Evolutionary conservation across 768 basidiomycete species (phyloP).

Genomic region (Tulasnella sp.): DNA sequence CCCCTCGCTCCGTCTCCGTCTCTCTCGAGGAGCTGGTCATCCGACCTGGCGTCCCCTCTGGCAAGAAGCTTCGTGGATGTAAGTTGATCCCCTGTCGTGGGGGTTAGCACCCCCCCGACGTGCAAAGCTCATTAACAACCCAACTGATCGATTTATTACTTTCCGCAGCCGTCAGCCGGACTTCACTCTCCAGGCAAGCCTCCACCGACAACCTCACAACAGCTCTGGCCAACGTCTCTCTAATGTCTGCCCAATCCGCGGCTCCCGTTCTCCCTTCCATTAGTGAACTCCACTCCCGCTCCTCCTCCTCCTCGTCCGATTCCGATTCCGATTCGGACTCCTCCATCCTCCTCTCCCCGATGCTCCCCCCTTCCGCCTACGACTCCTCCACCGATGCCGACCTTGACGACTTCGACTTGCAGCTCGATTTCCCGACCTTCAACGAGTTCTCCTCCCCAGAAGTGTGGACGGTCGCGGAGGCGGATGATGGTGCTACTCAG

Average conservation of each 20-base stretch:
- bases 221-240: conserved; percentile 9
- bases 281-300: conserved; percentile 14
- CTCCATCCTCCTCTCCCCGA: conserved; percentile 5
- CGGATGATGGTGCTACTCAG: neutral
- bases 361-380: neutral
- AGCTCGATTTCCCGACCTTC: neutral
- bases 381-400: conserved; percentile 18
- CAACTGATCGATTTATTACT: neutral
- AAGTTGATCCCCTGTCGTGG: neutral
- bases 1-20: conserved; percentile 9
- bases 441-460: conserved; percentile 6
- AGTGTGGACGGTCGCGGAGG: conserved; percentile 3
- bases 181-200: conserved; percentile 19
- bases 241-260: conserved; percentile 8
- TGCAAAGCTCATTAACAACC: neutral
- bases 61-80: conserved; percentile 21
- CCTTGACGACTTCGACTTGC: conserved; percentile 17
- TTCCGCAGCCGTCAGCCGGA: conserved; percentile 17
- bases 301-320: neutral
- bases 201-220: neutral
- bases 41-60: neutral
- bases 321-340: conserved; percentile 3
- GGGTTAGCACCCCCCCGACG: neutral
- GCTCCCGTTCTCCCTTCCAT: neutral
- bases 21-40: conserved; percentile 24